Percentiles rank a stretch among this genome's conserved stretches.
phyloP scores from a whole-genome alignment of 2,329 filamentous ascomycete species.

The Salinomyces thailandicus region DNA sequence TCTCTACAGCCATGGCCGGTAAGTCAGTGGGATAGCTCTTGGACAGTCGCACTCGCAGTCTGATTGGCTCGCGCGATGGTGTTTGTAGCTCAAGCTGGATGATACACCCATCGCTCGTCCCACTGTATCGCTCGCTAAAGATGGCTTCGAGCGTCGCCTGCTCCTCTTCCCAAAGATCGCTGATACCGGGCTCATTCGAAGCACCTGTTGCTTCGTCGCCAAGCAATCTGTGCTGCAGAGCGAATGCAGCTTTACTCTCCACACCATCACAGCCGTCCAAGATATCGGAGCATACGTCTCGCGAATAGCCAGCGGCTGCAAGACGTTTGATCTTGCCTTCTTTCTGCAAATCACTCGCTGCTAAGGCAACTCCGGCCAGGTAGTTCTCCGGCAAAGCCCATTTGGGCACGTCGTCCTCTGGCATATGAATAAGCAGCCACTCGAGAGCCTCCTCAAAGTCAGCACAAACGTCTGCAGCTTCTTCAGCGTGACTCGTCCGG shows the following conservation, averaged over 20 bases:
- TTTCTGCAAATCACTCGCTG: slow-evolving; percentile 65
- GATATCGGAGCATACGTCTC: slow-evolving; percentile 69
- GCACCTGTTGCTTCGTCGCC: slow-evolving; percentile 31
- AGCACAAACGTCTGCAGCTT: slow-evolving; percentile 78
- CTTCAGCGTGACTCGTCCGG: slow-evolving; percentile 76
- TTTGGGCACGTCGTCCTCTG: slow-evolving; percentile 86
- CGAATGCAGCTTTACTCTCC: slow-evolving; percentile 66
- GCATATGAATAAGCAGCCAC: slow-evolving; percentile 93
- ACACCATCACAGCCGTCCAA: slow-evolving; percentile 60
- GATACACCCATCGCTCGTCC: slow-evolving; percentile 48
- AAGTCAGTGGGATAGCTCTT: slow-evolving; percentile 59
- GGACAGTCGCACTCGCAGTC: slow-evolving; percentile 59
- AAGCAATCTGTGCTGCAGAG: slow-evolving; percentile 62
- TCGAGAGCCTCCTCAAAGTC: slow-evolving; percentile 87
- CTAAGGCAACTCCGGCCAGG: slow-evolving; percentile 78
- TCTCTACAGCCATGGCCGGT: slow-evolving; percentile 59
- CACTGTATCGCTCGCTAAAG: slow-evolving; percentile 61
- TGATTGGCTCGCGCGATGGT: slow-evolving; percentile 34
- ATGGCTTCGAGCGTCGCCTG: slow-evolving; percentile 75
- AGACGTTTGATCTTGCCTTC: slow-evolving; percentile 77
- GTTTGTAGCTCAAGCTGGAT: slow-evolving; percentile 51
- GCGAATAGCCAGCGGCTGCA: slow-evolving; percentile 70
- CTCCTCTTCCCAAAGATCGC: slow-evolving; percentile 73
- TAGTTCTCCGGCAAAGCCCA: slow-evolving; percentile 93
- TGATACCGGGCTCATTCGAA: slow-evolving; percentile 2